Conservation (phyloP, 495 filamentous ascomycete species). For the Ramalina peruviana region DNA sequence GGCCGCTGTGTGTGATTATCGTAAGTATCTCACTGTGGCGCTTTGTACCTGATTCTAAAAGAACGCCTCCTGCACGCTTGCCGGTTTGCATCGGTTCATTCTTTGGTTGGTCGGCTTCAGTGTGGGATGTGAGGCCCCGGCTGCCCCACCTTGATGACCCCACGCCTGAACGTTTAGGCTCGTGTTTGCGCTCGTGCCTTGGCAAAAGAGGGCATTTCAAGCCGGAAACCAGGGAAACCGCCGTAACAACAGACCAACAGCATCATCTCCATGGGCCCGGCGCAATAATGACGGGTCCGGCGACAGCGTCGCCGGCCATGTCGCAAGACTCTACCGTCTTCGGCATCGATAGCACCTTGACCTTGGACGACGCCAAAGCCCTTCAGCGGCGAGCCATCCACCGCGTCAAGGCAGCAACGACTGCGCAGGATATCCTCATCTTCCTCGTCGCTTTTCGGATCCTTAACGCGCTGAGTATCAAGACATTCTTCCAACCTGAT, state of each 20-base stretch:
- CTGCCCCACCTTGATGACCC: neutral
- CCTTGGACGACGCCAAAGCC: conserved; percentile 9
- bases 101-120: neutral
- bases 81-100: neutral
- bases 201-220: too few relatives aligned
- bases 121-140: neutral
- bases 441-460: conserved; percentile 65
- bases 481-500: conserved; percentile 99
- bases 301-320: conserved; percentile 12
- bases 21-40: neutral
- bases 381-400: conserved; percentile 3
- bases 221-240: too few relatives aligned
- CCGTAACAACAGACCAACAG: neutral
- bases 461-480: conserved; percentile 66
- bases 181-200: too few relatives aligned
- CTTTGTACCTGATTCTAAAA: conserved; percentile 23
- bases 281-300: conserved; percentile 6
- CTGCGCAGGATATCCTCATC: conserved; percentile 32
- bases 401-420: conserved; percentile 9
- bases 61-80: neutral
- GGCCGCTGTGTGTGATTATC: neutral
- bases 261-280: conserved; percentile 1
- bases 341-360: conserved; percentile 12
- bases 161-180: neutral
- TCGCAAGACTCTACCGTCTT: conserved; percentile 17